phyloP scores from a whole-genome alignment of 306 rosid genomes.

The Erythrophleum fordii region DNA sequence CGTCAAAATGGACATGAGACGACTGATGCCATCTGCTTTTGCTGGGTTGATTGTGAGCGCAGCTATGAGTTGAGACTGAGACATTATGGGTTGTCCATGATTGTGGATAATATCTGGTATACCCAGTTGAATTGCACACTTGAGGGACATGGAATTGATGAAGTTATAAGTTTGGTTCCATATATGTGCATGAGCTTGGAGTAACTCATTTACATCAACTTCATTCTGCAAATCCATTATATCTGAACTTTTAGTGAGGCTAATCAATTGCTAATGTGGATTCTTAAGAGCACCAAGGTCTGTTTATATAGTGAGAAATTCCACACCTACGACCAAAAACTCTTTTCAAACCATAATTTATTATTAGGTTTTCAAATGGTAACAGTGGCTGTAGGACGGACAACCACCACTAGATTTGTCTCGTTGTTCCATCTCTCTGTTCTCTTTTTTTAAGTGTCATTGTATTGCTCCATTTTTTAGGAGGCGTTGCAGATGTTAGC shows the following conservation, averaged over 20 bases:
- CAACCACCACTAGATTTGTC: too few species aligned
- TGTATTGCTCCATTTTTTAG: too few species aligned
- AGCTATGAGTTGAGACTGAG: constrained; percentile 19
- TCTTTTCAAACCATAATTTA: not conserved
- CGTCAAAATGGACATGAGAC: constrained; percentile 44
- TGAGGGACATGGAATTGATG: constrained; percentile 22
- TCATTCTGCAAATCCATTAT: not conserved
- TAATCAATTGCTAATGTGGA: not conserved
- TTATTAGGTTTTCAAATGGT: too few species aligned
- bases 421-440: too few species aligned
- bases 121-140: constrained; percentile 8
- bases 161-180: constrained; percentile 4
- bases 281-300: not conserved
- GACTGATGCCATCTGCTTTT: constrained; percentile 27
- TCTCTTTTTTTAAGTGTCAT: too few species aligned
- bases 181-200: not conserved
- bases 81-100: constrained; percentile 42
- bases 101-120: constrained; percentile 31
- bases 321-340: too few species aligned
- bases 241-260: not conserved
- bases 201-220: not conserved
- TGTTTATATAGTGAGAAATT: not conserved
- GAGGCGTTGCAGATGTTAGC: too few species aligned
- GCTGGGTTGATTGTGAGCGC: constrained; percentile 29
- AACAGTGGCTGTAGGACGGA: too few species aligned